Conservation (phyloP, 2,329 filamentous ascomycete genomes). For the Tolypocladium capitatum region DNA sequence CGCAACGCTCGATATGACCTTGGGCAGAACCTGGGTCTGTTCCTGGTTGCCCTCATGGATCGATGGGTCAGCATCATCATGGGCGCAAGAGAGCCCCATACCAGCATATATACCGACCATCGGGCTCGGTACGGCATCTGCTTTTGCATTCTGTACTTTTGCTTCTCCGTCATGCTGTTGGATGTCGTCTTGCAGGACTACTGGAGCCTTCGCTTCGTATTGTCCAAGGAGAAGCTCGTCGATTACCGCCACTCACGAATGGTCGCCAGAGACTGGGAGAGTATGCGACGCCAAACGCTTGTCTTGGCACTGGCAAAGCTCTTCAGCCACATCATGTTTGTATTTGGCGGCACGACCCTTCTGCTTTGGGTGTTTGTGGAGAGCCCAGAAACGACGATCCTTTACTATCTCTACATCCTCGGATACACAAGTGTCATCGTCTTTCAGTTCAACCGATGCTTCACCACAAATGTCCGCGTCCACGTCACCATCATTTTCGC, state of each 20-base stretch:
- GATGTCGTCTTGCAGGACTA: slow-evolving; percentile 22
- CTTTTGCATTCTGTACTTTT: slow-evolving; percentile 25
- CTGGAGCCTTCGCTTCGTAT: slow-evolving; percentile 18
- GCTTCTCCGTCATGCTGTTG: slow-evolving; percentile 22
- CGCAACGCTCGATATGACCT: slow-evolving; percentile 21
- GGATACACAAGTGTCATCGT: slow-evolving; percentile 23
- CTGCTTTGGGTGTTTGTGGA: slow-evolving; percentile 22
- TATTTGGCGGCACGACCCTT: slow-evolving; percentile 18
- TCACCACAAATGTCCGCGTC: slow-evolving; percentile 20
- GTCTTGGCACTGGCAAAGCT: slow-evolving; percentile 15
- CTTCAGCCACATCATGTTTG: slow-evolving; percentile 14
- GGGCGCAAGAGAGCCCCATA: slow-evolving; percentile 13
- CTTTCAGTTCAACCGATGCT: slow-evolving; percentile 27
- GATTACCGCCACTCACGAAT: slow-evolving; percentile 12
- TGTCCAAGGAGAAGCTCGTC: slow-evolving; percentile 20
- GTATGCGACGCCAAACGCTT: slow-evolving; percentile 3
- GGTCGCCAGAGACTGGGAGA: slow-evolving; percentile 9
- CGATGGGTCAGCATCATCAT: slow-evolving; percentile 24
- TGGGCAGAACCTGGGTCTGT: slow-evolving; percentile 22
- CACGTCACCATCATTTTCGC: slow-evolving; percentile 21
- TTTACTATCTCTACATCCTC: slow-evolving; percentile 21
- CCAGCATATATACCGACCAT: slow-evolving; percentile 16
- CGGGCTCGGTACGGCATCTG: slow-evolving; percentile 22
- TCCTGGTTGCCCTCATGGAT: slow-evolving; percentile 25
- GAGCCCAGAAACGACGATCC: slow-evolving; percentile 14